Conservation (phyloP, 768 basidiomycete genomes). For the Lyophyllum semitale region DNA sequence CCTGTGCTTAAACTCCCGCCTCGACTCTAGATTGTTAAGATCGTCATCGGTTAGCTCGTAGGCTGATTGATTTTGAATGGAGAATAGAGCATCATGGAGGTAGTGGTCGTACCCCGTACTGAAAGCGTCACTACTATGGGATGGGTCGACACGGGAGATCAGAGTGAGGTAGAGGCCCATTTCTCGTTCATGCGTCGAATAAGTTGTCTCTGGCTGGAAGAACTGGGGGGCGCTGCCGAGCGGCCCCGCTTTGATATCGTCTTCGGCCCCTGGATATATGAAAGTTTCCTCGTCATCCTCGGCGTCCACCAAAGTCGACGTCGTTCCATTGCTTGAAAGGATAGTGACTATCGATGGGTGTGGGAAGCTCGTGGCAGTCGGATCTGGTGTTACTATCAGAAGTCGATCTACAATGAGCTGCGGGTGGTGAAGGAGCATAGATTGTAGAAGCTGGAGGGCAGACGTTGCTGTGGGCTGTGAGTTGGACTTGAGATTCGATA, state of each 20-base stretch:
- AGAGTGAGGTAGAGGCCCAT: slow-evolving; percentile 78
- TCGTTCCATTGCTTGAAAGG: slow-evolving; percentile 10
- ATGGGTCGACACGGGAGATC: slow-evolving; percentile 76
- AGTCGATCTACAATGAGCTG: slow-evolving; percentile 65
- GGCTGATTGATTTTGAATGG: slow-evolving; percentile 66
- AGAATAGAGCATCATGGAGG: slow-evolving; percentile 69
- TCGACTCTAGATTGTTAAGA: slow-evolving; percentile 34
- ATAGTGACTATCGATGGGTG: slow-evolving; percentile 47
- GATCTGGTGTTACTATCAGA: slow-evolving; percentile 68
- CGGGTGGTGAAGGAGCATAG: slow-evolving; percentile 73
- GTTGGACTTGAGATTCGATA: slow-evolving; percentile 74
- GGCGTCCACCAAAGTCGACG: slow-evolving; percentile 27
- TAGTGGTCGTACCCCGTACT: slow-evolving; percentile 88
- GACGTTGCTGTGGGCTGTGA: slow-evolving; percentile 68
- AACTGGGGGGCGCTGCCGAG: slow-evolving; percentile 39
- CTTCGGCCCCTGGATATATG: slow-evolving; percentile 14
- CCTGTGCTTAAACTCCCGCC: slow-evolving; percentile 64
- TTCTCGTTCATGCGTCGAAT: slow-evolving; percentile 81
- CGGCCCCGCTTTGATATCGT: slow-evolving; percentile 2
- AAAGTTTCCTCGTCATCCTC: slow-evolving; percentile 57
- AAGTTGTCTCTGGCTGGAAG: slow-evolving; percentile 70
- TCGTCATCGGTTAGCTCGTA: slow-evolving; percentile 50
- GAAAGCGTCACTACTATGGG: slow-evolving; percentile 68
- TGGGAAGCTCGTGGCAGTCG: slow-evolving; percentile 74
- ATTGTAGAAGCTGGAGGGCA: slow-evolving; percentile 79